These are phyloP conservation scores for Fragaria vesca DNA, from an alignment of 306 rosid genomes.

Conservation along the genomic window DNA sequence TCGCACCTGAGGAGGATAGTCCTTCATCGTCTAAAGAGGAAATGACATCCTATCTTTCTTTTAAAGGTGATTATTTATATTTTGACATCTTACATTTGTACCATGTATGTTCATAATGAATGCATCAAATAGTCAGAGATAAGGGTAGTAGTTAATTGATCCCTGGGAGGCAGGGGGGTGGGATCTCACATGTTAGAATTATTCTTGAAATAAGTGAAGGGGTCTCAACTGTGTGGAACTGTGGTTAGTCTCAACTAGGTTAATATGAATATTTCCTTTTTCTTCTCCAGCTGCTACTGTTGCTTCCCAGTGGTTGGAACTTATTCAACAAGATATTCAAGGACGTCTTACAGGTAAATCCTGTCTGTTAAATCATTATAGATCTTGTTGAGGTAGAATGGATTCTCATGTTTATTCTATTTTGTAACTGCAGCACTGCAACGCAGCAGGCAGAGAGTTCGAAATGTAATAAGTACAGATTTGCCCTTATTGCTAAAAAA, in stretches of 20 bases:
- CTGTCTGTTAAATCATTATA: conserved; percentile 12
- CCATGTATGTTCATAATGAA: background rate
- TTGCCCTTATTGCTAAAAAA: conserved; percentile 73
- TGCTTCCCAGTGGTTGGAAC: conserved; percentile 98
- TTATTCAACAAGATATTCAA: conserved; percentile 75
- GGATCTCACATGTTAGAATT: background rate
- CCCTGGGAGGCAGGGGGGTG: background rate
- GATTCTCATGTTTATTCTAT: conserved; percentile 22
- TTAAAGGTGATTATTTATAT: conserved; percentile 51
- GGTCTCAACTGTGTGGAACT: background rate
- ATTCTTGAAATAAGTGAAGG: background rate
- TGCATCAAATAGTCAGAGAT: background rate
- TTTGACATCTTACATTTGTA: conserved; percentile 7
- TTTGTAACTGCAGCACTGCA: conserved; percentile 61
- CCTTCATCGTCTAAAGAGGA: conserved; percentile 58
- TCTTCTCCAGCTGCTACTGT: conserved; percentile 85
- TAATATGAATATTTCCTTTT: conserved; percentile 24
- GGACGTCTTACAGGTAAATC: conserved; percentile 82
- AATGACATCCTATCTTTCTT: conserved; percentile 69
- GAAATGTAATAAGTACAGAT: conserved; percentile 72
- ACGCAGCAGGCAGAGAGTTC: conserved; percentile 82
- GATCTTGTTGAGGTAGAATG: conserved; percentile 9
- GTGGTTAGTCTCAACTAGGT: background rate
- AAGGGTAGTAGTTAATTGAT: background rate
- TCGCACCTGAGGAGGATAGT: conserved; percentile 50